Conservation (phyloP, 2,329 filamentous ascomycete species). For the Cladophialophora chaetospira region DNA sequence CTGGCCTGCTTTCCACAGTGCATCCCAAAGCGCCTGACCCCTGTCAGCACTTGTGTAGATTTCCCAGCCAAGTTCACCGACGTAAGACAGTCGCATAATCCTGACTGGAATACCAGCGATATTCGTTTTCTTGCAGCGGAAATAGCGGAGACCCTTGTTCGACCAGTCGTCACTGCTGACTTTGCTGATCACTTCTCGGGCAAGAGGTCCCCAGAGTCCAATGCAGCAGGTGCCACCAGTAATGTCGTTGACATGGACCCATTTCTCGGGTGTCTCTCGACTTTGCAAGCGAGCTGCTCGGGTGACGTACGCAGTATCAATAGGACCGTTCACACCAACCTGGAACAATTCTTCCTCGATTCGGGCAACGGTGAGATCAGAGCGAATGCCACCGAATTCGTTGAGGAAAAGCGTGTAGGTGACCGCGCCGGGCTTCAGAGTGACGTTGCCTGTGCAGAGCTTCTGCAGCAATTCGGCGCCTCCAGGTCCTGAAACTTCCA, state of each 20-base stretch:
- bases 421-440: slow-evolving; percentile 51
- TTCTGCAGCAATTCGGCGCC: slow-evolving; percentile 58
- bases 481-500: slow-evolving; percentile 62
- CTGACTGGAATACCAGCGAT: slow-evolving; percentile 61
- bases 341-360: slow-evolving; percentile 53
- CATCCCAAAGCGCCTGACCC: slow-evolving; percentile 61
- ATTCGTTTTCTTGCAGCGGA: slow-evolving; percentile 51
- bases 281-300: slow-evolving; percentile 56
- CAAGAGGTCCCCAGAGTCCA: slow-evolving; percentile 63
- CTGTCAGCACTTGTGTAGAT: slow-evolving; percentile 62
- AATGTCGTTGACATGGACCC: slow-evolving; percentile 59
- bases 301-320: slow-evolving; percentile 57
- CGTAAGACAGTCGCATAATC: slow-evolving; percentile 59
- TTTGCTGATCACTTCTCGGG: slow-evolving; percentile 53
- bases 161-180: slow-evolving; percentile 36
- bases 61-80: slow-evolving; percentile 66
- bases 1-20: slow-evolving; percentile 57
- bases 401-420: slow-evolving; percentile 62
- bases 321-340: slow-evolving; percentile 58
- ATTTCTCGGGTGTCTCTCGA: slow-evolving; percentile 43
- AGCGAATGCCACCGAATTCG: slow-evolving; percentile 54
- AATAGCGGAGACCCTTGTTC: slow-evolving; percentile 50
- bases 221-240: slow-evolving; percentile 63
- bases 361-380: slow-evolving; percentile 60
- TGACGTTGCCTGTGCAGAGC: slow-evolving; percentile 42